Evolutionary conservation across 352 stramenopile genomes (phyloP).

Genomic region (Hyaloperonospora brassicae): DNA sequence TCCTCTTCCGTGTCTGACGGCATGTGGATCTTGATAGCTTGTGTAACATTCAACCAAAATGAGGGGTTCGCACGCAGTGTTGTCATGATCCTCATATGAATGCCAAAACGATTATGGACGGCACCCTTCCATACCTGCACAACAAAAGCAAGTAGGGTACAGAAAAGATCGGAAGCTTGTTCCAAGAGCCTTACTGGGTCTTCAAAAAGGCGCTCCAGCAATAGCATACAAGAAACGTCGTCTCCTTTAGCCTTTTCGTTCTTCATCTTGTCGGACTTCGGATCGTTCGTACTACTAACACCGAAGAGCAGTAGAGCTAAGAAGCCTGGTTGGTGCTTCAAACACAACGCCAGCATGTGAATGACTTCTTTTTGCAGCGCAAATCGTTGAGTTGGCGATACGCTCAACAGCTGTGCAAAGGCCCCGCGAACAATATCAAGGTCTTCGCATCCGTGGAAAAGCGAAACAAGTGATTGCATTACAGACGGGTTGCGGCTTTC

Average conservation of each 20-base stretch:
- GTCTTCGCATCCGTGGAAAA: slow-evolving; percentile 41
- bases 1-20: slow-evolving; percentile 36
- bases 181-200: slow-evolving; percentile 56
- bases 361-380: slow-evolving; percentile 37
- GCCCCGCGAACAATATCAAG: slow-evolving; percentile 32
- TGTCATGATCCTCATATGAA: slow-evolving; percentile 45
- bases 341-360: slow-evolving; percentile 40
- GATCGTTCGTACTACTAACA: slow-evolving; percentile 8
- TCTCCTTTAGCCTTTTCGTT: slow-evolving; percentile 18
- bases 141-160: slow-evolving; percentile 44
- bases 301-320: slow-evolving; percentile 48
- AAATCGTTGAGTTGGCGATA: slow-evolving; percentile 15
- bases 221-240: slow-evolving; percentile 24
- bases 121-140: slow-evolving; percentile 52
- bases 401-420: slow-evolving; percentile 33
- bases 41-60: slow-evolving; percentile 61
- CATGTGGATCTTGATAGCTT: slow-evolving; percentile 49
- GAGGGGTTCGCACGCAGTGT: slow-evolving; percentile 26
- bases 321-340: slow-evolving; percentile 57
- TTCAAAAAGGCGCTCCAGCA: slow-evolving; percentile 48
- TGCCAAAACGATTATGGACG: slow-evolving; percentile 23
- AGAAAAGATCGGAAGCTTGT: slow-evolving; percentile 48
- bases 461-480: slow-evolving; percentile 42
- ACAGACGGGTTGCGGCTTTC: slow-evolving; percentile 14
- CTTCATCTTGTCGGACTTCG: slow-evolving; percentile 7